A percentile compares a stretch with the other conserved stretches of the same genome.
Evolutionary conservation across 2,329 filamentous ascomycete genomes (phyloP).

Genomic region (Fusarium chaquense): DNA sequence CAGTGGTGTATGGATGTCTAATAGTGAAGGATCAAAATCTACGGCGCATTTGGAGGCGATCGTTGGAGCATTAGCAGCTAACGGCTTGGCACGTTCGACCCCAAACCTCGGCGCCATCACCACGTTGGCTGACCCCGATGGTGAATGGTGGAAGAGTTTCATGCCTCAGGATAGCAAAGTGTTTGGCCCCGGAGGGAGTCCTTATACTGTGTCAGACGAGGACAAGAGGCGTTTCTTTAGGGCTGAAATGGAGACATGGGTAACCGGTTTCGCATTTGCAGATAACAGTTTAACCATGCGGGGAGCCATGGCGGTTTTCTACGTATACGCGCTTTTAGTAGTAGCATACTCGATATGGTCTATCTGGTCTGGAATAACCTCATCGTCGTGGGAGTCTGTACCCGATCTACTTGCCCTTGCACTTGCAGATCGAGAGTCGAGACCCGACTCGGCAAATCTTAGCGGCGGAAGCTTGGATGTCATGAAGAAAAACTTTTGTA

Average conservation of each 20-base stretch:
- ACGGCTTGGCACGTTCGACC: slow-evolving; percentile 27
- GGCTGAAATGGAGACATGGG: slow-evolving; percentile 39
- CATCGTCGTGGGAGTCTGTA: slow-evolving; percentile 24
- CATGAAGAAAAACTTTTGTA: slow-evolving; percentile 17
- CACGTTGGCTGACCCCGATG: slow-evolving; percentile 9
- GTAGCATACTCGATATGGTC: slow-evolving; percentile 13
- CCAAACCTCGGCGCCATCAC: slow-evolving; percentile 24
- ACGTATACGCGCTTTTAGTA: slow-evolving; percentile 16
- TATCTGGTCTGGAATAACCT: slow-evolving; percentile 16
- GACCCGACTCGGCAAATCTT: rapidly evolving
- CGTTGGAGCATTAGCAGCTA: slow-evolving; percentile 23
- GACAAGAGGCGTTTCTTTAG: slow-evolving; percentile 14
- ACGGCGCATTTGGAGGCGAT: slow-evolving; percentile 31
- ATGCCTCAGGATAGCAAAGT: slow-evolving; percentile 32
- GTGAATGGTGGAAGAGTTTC: slow-evolving; percentile 40
- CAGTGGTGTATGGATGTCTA: slow-evolving; percentile 27
- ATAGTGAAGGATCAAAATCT: slow-evolving; percentile 23
- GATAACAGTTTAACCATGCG: slow-evolving; percentile 23
- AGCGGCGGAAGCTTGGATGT: not conserved
- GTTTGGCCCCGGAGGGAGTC: slow-evolving; percentile 34
- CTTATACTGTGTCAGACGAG: slow-evolving; percentile 22
- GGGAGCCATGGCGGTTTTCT: slow-evolving; percentile 21
- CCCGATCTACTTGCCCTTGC: slow-evolving; percentile 19
- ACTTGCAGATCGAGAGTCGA: not conserved
- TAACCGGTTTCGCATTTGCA: slow-evolving; percentile 37